Percentiles rank a stretch among this genome's conserved stretches.
Conservation (phyloP, 106 monocot species). For the Amphibolis antarctica region DNA sequence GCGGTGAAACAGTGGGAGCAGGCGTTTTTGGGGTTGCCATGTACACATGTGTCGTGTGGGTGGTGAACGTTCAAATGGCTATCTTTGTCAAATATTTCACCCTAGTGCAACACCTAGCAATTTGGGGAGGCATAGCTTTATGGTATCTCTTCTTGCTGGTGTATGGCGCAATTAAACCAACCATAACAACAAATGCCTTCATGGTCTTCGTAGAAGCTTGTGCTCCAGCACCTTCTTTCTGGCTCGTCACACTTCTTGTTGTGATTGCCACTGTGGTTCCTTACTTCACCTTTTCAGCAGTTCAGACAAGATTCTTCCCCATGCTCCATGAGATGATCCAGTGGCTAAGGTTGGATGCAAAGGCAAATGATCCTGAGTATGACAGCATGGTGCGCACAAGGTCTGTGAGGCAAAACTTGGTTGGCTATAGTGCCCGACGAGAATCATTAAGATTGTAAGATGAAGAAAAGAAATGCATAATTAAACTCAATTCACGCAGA, state of each 20-base stretch:
- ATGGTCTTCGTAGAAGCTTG: slow-evolving; percentile 47
- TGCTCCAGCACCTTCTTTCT: slow-evolving; percentile 45
- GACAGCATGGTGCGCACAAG: slow-evolving; percentile 40
- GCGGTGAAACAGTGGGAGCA: slow-evolving; percentile 31
- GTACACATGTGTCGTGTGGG: slow-evolving; percentile 86
- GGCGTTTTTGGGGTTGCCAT: slow-evolving; percentile 41
- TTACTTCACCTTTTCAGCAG: slow-evolving; percentile 33
- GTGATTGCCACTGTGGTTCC: slow-evolving; percentile 58
- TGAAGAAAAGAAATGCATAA: slow-evolving; percentile 6
- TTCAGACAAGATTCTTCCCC: slow-evolving; percentile 79
- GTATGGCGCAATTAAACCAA: slow-evolving; percentile 45
- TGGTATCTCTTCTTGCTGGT: slow-evolving; percentile 64
- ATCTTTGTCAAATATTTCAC: slow-evolving; percentile 72
- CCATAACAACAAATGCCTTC: slow-evolving; percentile 40
- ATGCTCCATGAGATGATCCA: slow-evolving; percentile 94
- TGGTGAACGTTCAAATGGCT: slow-evolving; percentile 88
- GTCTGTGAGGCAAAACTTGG: slow-evolving; percentile 50
- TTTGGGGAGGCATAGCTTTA: slow-evolving; percentile 72
- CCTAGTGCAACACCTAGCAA: slow-evolving; percentile 72
- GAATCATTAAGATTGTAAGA: slow-evolving; percentile 40
- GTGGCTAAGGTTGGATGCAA: slow-evolving; percentile 57
- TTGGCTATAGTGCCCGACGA: slow-evolving; percentile 62
- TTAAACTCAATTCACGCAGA: background rate
- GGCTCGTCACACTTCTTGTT: slow-evolving; percentile 51
- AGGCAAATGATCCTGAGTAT: slow-evolving; percentile 57